These are phyloP conservation scores for Diaporthe citriasiana DNA, from an alignment of 2,329 filamentous ascomycete genomes.

Conservation along the genomic window DNA sequence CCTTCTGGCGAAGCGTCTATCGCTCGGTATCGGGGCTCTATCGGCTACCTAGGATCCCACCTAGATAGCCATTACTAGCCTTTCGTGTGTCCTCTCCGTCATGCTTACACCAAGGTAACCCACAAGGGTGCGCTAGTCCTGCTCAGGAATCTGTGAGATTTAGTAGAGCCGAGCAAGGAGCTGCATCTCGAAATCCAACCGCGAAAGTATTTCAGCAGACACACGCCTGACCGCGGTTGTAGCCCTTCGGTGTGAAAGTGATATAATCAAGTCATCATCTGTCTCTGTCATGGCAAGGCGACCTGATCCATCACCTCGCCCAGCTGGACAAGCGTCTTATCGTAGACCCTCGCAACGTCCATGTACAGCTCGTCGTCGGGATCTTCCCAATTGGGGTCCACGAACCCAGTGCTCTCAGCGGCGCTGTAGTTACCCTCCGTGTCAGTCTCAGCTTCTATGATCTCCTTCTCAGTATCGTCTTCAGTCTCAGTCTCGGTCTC, in stretches of 20 bases:
- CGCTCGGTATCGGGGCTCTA: background rate
- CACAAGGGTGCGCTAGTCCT: background rate
- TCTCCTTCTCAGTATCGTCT: conserved; percentile 44
- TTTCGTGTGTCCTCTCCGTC: background rate
- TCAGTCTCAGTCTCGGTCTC: conserved; percentile 45
- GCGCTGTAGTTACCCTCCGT: conserved; percentile 49
- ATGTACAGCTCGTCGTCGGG: conserved; percentile 67
- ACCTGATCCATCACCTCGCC: conserved; percentile 74
- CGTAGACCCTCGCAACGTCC: conserved; percentile 83
- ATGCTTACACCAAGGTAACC: too few species aligned
- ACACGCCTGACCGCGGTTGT: background rate
- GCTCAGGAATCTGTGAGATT: too few species aligned
- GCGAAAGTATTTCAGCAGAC: background rate
- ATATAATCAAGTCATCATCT: background rate
- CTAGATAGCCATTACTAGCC: background rate
- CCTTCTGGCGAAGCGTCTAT: background rate
- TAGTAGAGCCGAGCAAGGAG: background rate
- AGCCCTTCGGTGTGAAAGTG: background rate
- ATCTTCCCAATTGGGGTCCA: conserved; percentile 53
- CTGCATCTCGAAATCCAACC: too few species aligned
- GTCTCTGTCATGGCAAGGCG: conserved; percentile 30
- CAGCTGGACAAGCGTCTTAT: conserved; percentile 81
- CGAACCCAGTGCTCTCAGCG: conserved; percentile 33
- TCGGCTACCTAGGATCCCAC: background rate
- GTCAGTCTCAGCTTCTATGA: conserved; percentile 47